Evolutionary conservation across 768 basidiomycete species (phyloP).

Genomic region (Lactifluus volemus): DNA sequence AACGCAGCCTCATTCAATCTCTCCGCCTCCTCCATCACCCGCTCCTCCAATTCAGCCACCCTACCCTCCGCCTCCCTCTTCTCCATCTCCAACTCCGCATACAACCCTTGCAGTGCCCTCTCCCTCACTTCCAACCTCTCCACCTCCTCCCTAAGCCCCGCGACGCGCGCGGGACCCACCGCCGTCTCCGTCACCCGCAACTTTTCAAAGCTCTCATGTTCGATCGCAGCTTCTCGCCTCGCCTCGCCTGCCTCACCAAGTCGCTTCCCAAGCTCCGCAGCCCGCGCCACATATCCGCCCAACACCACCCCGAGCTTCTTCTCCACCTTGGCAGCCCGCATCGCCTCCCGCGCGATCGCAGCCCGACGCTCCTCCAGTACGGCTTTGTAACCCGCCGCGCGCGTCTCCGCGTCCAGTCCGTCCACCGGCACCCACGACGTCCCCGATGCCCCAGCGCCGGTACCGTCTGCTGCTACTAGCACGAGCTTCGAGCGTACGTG

Average conservation of each 20-base stretch:
- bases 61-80: conserved; percentile 49
- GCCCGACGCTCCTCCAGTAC: conserved; percentile 57
- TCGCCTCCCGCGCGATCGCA: conserved; percentile 70
- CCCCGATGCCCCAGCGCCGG: conserved; percentile 23
- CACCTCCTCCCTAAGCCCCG: conserved; percentile 81
- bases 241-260: conserved; percentile 62
- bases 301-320: conserved; percentile 83
- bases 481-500: conserved; percentile 49
- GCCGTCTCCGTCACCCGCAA: conserved; percentile 65
- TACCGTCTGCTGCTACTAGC: conserved; percentile 44
- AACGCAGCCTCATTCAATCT: conserved; percentile 70
- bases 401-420: conserved; percentile 47
- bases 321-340: conserved; percentile 75
- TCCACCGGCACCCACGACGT: conserved; percentile 65
- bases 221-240: conserved; percentile 55
- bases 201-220: conserved; percentile 71
- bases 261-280: conserved; percentile 53
- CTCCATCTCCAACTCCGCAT: conserved; percentile 75
- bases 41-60: conserved; percentile 68
- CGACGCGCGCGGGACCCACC: conserved; percentile 69
- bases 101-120: conserved; percentile 66
- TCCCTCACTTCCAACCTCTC: conserved; percentile 71
- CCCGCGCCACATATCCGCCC: conserved; percentile 85
- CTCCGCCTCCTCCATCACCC: conserved; percentile 78
- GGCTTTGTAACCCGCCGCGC: conserved; percentile 53